Percentiles rank a stretch among this genome's conserved stretches.
Evolutionary conservation across 371 early-diverging fungal genomes (phyloP).

Genomic region (Mucor irregularis): DNA sequence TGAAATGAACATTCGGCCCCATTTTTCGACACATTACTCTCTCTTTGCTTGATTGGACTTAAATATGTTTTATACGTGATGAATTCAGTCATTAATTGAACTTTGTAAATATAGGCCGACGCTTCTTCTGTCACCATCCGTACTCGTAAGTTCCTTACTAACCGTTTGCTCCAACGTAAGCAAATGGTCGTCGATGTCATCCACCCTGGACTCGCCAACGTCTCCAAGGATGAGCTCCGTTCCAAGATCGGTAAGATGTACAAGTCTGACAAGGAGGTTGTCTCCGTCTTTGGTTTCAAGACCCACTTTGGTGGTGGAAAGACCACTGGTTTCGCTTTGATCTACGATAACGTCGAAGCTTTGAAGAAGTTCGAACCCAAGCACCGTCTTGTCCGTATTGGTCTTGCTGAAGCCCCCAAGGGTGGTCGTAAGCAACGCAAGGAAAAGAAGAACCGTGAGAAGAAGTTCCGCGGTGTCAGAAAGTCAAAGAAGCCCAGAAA

Average conservation of each 20-base stretch:
- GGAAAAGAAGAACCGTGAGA: constrained; percentile 98
- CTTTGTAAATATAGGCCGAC: constrained; percentile 57
- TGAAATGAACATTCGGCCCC: too few relatives aligned
- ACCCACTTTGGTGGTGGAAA: constrained; percentile 98
- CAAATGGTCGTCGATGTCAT: constrained; percentile 98
- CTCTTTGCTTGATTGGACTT: too few relatives aligned
- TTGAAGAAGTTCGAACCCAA: constrained; percentile 99
- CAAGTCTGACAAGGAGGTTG: constrained; percentile 90
- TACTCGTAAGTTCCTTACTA: constrained; percentile 98
- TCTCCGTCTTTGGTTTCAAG: constrained; percentile 95
- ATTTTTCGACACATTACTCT: too few relatives aligned
- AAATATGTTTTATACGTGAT: too few relatives aligned
- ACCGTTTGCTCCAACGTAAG: constrained; percentile 97
- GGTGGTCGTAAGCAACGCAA: constrained; percentile 97
- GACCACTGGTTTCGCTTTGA: constrained; percentile 96
- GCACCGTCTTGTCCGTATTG: constrained; percentile 90
- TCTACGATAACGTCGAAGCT: constrained; percentile 95
- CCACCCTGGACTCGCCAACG: constrained; percentile 93
- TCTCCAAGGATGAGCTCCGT: constrained; percentile 92
- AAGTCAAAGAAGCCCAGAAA: constrained; percentile 85
- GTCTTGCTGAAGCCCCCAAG: constrained; percentile 75
- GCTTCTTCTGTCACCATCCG: constrained; percentile 86
- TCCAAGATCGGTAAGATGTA: constrained; percentile 96
- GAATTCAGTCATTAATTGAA: neutral
- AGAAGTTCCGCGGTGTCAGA: constrained; percentile 98